phyloP scores from a whole-genome alignment of 768 basidiomycete species.

The Rubroboletus pulcherrimus region DNA sequence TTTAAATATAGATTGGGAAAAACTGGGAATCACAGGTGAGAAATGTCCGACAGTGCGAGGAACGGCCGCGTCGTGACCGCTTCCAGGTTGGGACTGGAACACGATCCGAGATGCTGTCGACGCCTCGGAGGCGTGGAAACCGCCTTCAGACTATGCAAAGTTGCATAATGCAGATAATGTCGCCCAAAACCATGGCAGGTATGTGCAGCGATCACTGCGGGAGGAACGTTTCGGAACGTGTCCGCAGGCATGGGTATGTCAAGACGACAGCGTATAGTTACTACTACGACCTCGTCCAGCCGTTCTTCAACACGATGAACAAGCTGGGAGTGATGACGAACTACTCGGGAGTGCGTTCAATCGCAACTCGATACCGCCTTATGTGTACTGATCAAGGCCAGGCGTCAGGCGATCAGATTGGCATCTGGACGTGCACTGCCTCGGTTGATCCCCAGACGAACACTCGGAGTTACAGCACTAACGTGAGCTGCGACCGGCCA shows the following conservation, averaged over 20 bases:
- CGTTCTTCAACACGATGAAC: slow-evolving; percentile 17
- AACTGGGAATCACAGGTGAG: slow-evolving; percentile 15
- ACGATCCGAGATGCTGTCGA: slow-evolving; percentile 10
- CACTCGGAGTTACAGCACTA: slow-evolving; percentile 14
- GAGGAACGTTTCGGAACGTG: not conserved
- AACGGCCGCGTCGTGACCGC: not conserved
- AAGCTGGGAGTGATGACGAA: slow-evolving; percentile 13
- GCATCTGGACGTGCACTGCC: slow-evolving; percentile 15
- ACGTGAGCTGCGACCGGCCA: slow-evolving; percentile 2
- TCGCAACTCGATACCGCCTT: not conserved
- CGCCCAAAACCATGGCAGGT: slow-evolving; percentile 12
- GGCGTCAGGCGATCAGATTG: slow-evolving; percentile 15
- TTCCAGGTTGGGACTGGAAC: slow-evolving; percentile 15
- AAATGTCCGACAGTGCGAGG: no score
- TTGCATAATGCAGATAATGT: slow-evolving; percentile 10
- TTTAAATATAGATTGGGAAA: slow-evolving; percentile 7
- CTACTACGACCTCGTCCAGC: slow-evolving; percentile 11
- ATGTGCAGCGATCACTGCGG: not conserved
- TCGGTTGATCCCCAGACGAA: slow-evolving; percentile 16
- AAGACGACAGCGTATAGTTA: slow-evolving; percentile 17
- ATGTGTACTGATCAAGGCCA: not conserved
- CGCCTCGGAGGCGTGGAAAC: slow-evolving; percentile 14
- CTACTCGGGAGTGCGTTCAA: slow-evolving; percentile 9
- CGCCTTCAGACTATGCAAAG: slow-evolving; percentile 11
- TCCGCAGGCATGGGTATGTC: slow-evolving; percentile 8